Evolutionary conservation across 352 stramenopile genomes (phyloP).

Genomic region (Bremia lactucae): DNA sequence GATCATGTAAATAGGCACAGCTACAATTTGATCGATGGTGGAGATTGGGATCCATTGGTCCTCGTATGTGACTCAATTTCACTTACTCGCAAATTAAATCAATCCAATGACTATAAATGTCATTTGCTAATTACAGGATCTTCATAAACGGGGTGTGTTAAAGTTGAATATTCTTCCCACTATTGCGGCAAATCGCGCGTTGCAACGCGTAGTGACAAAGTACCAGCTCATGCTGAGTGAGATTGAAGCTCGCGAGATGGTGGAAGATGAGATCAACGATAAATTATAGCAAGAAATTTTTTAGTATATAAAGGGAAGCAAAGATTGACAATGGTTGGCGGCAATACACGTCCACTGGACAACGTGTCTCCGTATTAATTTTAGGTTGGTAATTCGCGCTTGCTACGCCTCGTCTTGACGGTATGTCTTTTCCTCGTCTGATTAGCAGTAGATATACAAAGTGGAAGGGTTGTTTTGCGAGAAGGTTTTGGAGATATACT

Average conservation of each 20-base stretch:
- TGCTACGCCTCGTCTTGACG: too few species aligned
- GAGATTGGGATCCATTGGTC: conserved; percentile 31
- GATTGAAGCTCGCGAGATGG: conserved; percentile 35
- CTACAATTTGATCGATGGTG: neutral
- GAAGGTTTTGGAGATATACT: too few species aligned
- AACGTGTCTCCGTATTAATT: too few species aligned
- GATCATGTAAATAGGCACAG: neutral
- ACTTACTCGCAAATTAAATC: too few species aligned
- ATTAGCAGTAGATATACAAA: too few species aligned
- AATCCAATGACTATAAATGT: neutral
- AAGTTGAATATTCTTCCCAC: conserved; percentile 60
- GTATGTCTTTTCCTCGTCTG: too few species aligned
- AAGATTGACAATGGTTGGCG: too few species aligned
- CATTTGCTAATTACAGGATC: conserved; percentile 23
- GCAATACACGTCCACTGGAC: too few species aligned
- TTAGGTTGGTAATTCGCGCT: too few species aligned
- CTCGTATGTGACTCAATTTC: conserved; percentile 29
- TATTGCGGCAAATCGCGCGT: conserved; percentile 65
- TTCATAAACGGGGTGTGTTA: conserved; percentile 64
- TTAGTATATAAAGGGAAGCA: too few species aligned
- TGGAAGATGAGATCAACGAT: conserved; percentile 10
- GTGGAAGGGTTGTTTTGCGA: too few species aligned
- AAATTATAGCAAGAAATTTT: conserved; percentile 9
- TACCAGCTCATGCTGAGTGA: conserved; percentile 78
- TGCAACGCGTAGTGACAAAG: conserved; percentile 77